A percentile compares a stretch with the other conserved stretches of the same genome.
Evolutionary conservation across 225 moss, liverwort and hornwort genomes (phyloP).

Genomic region (Physcomitrellopsis africana): DNA sequence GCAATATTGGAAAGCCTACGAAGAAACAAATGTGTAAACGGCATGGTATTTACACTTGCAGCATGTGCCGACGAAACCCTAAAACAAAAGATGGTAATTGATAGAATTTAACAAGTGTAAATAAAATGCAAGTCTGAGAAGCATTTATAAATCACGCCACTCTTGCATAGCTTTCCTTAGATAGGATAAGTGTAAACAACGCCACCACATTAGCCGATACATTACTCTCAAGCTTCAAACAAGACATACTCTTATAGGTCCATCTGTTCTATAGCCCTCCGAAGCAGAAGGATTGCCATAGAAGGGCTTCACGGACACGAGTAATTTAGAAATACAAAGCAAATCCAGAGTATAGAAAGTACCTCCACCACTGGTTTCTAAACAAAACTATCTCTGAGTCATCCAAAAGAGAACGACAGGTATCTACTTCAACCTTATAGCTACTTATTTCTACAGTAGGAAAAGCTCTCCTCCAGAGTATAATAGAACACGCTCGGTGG

Average conservation of each 20-base stretch:
- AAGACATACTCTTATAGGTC: slow-evolving; percentile 1
- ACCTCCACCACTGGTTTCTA: slow-evolving; percentile 23
- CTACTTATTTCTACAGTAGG: slow-evolving; percentile 19
- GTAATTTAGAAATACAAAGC: slow-evolving; percentile 36
- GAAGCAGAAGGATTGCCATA: slow-evolving; percentile 24
- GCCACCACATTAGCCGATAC: slow-evolving; percentile 22
- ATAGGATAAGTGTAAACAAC: neutral
- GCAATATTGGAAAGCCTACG: too few relatives aligned
- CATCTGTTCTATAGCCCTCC: slow-evolving; percentile 10
- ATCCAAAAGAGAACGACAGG: neutral
- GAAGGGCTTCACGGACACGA: neutral
- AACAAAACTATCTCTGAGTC: slow-evolving; percentile 29
- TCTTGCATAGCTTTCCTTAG: neutral
- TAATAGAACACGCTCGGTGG: slow-evolving; percentile 20
- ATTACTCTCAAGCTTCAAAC: slow-evolving; percentile 32
- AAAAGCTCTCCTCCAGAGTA: slow-evolving; percentile 24
- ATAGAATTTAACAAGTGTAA: too few relatives aligned
- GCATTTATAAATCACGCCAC: slow-evolving; percentile 19
- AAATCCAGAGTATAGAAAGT: slow-evolving; percentile 32
- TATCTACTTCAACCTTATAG: too few relatives aligned
- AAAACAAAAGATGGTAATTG: too few relatives aligned
- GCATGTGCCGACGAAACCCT: too few relatives aligned
- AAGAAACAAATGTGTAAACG: too few relatives aligned
- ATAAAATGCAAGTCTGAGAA: neutral
- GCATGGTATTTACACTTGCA: too few relatives aligned